Percentiles rank a stretch among this genome's conserved stretches.
Evolutionary conservation across 139 green algal genomes (phyloP).

Genomic region (Edaphochlamys debaryana): DNA sequence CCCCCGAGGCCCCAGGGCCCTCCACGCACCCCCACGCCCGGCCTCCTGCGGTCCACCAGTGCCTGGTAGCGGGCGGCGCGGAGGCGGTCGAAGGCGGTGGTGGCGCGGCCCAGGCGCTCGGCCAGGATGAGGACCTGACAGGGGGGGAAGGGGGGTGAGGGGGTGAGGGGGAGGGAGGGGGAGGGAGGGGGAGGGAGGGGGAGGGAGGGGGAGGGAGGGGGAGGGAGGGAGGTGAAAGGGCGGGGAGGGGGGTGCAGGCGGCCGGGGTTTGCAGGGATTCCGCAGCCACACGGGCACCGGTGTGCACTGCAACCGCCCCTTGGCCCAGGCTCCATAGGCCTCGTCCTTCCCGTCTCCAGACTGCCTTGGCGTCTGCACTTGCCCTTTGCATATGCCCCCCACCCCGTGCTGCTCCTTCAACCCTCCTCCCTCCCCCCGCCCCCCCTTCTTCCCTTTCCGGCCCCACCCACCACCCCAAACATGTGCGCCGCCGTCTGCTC

Average conservation of each 20-base stretch:
- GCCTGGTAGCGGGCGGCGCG: conserved; percentile 70
- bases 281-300: too few species aligned
- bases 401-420: too few species aligned
- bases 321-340: too few species aligned
- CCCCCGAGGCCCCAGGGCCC: not conserved
- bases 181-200: not conserved
- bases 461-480: conserved; percentile 72
- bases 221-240: not conserved
- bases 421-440: too few species aligned
- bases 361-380: too few species aligned
- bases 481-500: conserved; percentile 74
- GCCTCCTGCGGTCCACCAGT: conserved; percentile 46
- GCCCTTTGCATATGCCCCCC: too few species aligned
- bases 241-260: not conserved
- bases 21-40: not conserved
- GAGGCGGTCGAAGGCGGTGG: conserved; percentile 72
- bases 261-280: too few species aligned
- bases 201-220: too few species aligned
- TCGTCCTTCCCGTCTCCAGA: too few species aligned
- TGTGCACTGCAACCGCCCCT: too few species aligned
- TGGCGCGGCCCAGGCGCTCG: conserved; percentile 69
- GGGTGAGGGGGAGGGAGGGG: not conserved
- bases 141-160: not conserved
- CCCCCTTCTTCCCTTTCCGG: too few species aligned
- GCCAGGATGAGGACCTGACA: conserved; percentile 78